These are phyloP conservation scores for Suillus luteus DNA, from an alignment of 768 basidiomycete species.

Conservation along the genomic window DNA sequence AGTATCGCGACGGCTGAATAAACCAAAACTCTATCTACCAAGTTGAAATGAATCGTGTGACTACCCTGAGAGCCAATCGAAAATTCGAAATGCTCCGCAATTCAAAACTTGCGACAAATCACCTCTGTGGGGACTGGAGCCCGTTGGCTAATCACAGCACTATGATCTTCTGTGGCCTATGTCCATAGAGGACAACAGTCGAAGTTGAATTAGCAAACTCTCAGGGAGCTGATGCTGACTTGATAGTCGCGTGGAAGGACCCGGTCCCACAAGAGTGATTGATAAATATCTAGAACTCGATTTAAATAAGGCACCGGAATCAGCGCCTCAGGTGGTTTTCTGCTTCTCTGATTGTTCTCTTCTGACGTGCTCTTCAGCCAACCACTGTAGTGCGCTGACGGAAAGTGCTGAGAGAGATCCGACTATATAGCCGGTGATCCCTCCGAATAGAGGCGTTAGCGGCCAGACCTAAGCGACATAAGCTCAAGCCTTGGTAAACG, in stretches of 20 bases:
- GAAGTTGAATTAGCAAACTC: too few species aligned
- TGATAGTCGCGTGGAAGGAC: not conserved
- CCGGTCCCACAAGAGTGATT: slow-evolving; percentile 6
- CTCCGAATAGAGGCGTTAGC: slow-evolving; percentile 72
- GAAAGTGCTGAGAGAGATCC: slow-evolving; percentile 59
- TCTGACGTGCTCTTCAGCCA: slow-evolving; percentile 42
- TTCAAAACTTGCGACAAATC: too few species aligned
- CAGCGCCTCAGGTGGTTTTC: slow-evolving; percentile 23
- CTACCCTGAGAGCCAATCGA: too few species aligned
- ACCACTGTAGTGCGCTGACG: slow-evolving; percentile 39
- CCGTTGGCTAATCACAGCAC: too few species aligned
- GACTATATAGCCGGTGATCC: slow-evolving; percentile 65
- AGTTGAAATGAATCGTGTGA: too few species aligned
- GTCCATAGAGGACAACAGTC: too few species aligned
- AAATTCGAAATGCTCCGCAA: too few species aligned
- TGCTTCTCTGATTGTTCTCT: slow-evolving; percentile 24
- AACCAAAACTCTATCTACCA: too few species aligned
- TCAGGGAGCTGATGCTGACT: slow-evolving; percentile 27
- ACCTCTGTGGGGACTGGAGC: too few species aligned
- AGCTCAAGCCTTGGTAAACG: not conserved
- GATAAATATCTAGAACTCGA: not conserved
- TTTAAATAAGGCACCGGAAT: not conserved
- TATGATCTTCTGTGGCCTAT: too few species aligned
- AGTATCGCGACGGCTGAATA: too few species aligned
- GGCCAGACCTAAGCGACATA: slow-evolving; percentile 70